A percentile compares a stretch with the other conserved stretches of the same genome.
These are phyloP conservation scores for Colletotrichum scovillei DNA, from an alignment of 2,329 filamentous ascomycete species.

Conservation along the genomic window DNA sequence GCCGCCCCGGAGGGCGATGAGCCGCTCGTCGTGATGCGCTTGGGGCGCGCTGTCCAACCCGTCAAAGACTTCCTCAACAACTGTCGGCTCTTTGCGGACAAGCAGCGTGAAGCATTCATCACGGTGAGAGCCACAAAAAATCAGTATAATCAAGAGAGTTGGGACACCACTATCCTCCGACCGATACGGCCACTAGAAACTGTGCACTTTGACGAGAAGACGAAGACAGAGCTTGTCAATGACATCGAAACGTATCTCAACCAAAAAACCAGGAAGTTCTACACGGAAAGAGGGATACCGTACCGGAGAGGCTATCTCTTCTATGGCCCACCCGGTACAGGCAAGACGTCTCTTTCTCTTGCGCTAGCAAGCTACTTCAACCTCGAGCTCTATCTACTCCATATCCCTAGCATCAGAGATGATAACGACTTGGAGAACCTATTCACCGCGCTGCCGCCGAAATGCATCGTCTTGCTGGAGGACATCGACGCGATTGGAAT, in stretches of 20 bases:
- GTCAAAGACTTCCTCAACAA: slow-evolving; percentile 45
- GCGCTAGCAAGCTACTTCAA: slow-evolving; percentile 77
- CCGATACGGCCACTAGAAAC: slow-evolving; percentile 43
- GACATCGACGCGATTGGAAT: slow-evolving; percentile 41
- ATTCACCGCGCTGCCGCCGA: slow-evolving; percentile 42
- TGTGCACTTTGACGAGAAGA: slow-evolving; percentile 48
- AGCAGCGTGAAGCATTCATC: slow-evolving; percentile 49
- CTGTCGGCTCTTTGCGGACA: slow-evolving; percentile 46
- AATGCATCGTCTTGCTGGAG: slow-evolving; percentile 41
- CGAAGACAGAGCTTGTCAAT: slow-evolving; percentile 74
- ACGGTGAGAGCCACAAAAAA: slow-evolving; percentile 48
- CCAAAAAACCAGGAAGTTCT: slow-evolving; percentile 69
- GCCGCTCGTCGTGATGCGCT: slow-evolving; percentile 51
- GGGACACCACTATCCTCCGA: slow-evolving; percentile 49
- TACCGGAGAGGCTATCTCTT: slow-evolving; percentile 80
- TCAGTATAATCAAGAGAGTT: slow-evolving; percentile 41
- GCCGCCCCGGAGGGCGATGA: slow-evolving; percentile 49
- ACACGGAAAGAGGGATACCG: slow-evolving; percentile 78
- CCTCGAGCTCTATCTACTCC: slow-evolving; percentile 80
- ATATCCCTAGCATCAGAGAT: slow-evolving; percentile 62
- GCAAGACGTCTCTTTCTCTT: slow-evolving; percentile 82
- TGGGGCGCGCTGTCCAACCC: slow-evolving; percentile 47
- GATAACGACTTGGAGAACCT: slow-evolving; percentile 45
- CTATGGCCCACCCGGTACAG: slow-evolving; percentile 78
- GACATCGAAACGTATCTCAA: slow-evolving; percentile 76